Percentiles rank a stretch among this genome's conserved stretches.
These are phyloP conservation scores for Ophioceras dolichostomum DNA, from an alignment of 2,329 filamentous ascomycete genomes.

Conservation along the genomic window DNA sequence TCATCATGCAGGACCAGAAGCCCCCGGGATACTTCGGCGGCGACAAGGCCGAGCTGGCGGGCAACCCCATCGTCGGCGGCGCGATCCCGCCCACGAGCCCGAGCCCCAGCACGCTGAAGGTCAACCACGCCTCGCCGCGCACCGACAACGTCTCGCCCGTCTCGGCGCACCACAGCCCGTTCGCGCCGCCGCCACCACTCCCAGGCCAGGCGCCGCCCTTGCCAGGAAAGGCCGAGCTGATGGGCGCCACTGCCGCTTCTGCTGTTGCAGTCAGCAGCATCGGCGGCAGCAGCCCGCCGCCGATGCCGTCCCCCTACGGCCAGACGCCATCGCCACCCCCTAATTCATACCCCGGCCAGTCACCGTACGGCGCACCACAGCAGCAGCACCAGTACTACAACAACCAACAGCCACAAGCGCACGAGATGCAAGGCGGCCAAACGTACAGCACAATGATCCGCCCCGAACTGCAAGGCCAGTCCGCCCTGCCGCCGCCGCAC, in stretches of 20 bases:
- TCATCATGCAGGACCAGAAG: slow-evolving; percentile 7
- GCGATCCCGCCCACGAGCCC: slow-evolving; percentile 15
- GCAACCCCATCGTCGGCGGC: slow-evolving; percentile 7
- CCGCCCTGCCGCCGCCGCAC: not conserved
- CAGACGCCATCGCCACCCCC: slow-evolving; percentile 11
- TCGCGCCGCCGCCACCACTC: slow-evolving; percentile 10
- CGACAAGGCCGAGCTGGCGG: slow-evolving; percentile 21
- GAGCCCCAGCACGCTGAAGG: slow-evolving; percentile 14
- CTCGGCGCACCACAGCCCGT: slow-evolving; percentile 12
- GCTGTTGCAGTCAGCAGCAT: no score
- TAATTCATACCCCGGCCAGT: slow-evolving; percentile 10
- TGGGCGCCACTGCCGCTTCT: no score
- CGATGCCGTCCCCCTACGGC: slow-evolving; percentile 6
- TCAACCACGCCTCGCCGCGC: slow-evolving; percentile 7
- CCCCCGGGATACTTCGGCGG: slow-evolving; percentile 10
- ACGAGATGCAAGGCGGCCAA: not conserved
- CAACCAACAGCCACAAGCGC: slow-evolving; percentile 6
- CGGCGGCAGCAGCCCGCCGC: no score
- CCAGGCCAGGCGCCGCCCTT: no score
- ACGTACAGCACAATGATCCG: not conserved
- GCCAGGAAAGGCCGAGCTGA: slow-evolving; percentile 4
- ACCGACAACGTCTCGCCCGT: slow-evolving; percentile 13
- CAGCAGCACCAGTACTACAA: slow-evolving; percentile 5
- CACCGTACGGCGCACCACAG: slow-evolving; percentile 7
- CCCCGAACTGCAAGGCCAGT: not conserved